Conservation (phyloP, 495 filamentous ascomycete genomes). For the Daldinia vernicosa region DNA sequence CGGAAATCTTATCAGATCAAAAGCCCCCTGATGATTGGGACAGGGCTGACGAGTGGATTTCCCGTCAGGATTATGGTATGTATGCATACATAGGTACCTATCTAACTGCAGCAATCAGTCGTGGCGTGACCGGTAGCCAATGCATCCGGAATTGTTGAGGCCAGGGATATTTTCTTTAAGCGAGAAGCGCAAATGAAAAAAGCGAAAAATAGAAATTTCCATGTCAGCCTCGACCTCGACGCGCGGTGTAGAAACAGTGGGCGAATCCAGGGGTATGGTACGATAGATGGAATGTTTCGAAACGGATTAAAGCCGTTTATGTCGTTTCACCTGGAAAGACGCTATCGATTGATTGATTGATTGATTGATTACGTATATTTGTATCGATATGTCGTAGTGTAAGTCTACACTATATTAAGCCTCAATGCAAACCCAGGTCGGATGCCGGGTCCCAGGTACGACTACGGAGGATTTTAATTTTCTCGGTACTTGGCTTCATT, state of each 20-base stretch:
- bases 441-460: not conserved
- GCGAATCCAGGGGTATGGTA: constrained; percentile 31
- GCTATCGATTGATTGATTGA: not conserved
- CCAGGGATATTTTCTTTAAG: constrained; percentile 24
- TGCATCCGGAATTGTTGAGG: constrained; percentile 33
- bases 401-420: constrained; percentile 18
- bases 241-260: constrained; percentile 30
- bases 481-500: constrained; percentile 30
- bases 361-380: not conserved
- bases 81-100: not conserved
- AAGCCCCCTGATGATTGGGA: not conserved
- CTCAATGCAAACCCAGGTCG: constrained; percentile 18
- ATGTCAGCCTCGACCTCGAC: constrained; percentile 7
- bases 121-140: constrained; percentile 34
- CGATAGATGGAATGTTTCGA: constrained; percentile 42
- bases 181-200: constrained; percentile 10
- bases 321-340: constrained; percentile 18
- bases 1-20: constrained; percentile 41
- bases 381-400: not conserved
- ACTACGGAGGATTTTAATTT: constrained; percentile 26
- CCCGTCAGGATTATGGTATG: constrained; percentile 13
- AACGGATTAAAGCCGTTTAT: constrained; percentile 13
- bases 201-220: not conserved
- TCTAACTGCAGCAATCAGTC: not conserved
- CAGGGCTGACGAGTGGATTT: not conserved